phyloP scores from a whole-genome alignment of 768 basidiomycete species.

The Pleurotus platypus region DNA sequence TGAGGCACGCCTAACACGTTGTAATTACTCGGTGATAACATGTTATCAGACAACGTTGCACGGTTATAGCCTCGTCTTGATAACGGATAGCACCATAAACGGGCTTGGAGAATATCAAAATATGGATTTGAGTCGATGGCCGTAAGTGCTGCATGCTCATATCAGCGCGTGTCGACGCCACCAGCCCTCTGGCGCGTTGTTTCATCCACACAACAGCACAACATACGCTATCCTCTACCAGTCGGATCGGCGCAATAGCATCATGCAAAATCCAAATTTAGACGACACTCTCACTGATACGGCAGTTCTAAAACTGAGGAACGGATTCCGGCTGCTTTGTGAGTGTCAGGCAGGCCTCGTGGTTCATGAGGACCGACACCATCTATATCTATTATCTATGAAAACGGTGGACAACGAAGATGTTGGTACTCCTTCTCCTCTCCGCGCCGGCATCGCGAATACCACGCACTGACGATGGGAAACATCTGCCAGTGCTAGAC shows the following conservation, averaged over 20 bases:
- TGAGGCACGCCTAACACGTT: background rate
- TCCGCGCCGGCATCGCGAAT: conserved; percentile 7
- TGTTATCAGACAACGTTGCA: background rate
- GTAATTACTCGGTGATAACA: background rate
- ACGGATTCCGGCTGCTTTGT: background rate
- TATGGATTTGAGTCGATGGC: background rate
- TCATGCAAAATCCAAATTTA: background rate
- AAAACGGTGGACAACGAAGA: background rate
- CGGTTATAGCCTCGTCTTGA: background rate
- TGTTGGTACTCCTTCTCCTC: background rate
- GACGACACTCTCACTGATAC: background rate
- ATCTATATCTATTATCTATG: conserved; percentile 1
- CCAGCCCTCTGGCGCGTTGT: conserved; percentile 3
- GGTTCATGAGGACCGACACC: background rate
- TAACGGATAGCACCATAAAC: background rate
- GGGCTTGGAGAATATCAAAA: background rate
- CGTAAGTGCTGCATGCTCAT: background rate
- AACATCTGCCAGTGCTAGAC: background rate
- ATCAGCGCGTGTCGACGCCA: background rate
- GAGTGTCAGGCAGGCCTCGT: background rate
- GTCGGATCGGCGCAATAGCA: background rate
- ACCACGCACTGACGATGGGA: background rate
- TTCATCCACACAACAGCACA: background rate
- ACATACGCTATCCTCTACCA: conserved; percentile 6
- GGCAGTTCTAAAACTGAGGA: background rate